Percentiles rank a stretch among this genome's conserved stretches.
phyloP scores from a whole-genome alignment of 176 grass and related monocot genomes.

The Aegilops longissima region DNA sequence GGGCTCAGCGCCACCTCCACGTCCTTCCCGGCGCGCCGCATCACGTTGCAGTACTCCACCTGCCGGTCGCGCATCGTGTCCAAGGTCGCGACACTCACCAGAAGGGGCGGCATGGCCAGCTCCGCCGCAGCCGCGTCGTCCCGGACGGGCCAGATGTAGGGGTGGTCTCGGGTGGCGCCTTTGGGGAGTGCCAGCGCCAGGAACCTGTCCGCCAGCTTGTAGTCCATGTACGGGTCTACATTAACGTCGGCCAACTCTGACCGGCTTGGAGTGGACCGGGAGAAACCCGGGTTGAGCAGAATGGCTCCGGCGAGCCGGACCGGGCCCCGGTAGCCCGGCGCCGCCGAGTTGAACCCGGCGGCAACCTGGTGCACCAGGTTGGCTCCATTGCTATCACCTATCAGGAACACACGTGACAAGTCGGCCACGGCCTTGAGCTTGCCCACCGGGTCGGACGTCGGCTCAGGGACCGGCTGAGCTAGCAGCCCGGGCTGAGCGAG shows the following conservation, averaged over 20 bases:
- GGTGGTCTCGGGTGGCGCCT: constrained; percentile 1
- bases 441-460: not conserved
- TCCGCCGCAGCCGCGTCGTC: not conserved
- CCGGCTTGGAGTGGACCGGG: not conserved
- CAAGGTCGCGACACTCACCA: not conserved
- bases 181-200: not conserved
- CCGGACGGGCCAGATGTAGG: not conserved
- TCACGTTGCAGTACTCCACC: not conserved
- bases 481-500: not conserved
- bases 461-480: not conserved
- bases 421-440: not conserved
- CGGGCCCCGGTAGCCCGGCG: no score
- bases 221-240: not conserved
- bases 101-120: not conserved
- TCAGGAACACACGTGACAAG: not conserved
- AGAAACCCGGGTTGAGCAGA: not conserved
- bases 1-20: not conserved
- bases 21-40: not conserved
- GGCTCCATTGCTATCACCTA: constrained; percentile 11
- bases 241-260: not conserved
- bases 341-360: not conserved
- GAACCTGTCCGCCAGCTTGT: not conserved
- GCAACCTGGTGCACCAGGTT: constrained; percentile 11
- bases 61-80: constrained; percentile 16
- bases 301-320: not conserved